Evolutionary conservation across 257 asterid genomes (phyloP), one percentile per base, ranked within the genome.

Genomic region (Forsythia viridissima): DNA sequence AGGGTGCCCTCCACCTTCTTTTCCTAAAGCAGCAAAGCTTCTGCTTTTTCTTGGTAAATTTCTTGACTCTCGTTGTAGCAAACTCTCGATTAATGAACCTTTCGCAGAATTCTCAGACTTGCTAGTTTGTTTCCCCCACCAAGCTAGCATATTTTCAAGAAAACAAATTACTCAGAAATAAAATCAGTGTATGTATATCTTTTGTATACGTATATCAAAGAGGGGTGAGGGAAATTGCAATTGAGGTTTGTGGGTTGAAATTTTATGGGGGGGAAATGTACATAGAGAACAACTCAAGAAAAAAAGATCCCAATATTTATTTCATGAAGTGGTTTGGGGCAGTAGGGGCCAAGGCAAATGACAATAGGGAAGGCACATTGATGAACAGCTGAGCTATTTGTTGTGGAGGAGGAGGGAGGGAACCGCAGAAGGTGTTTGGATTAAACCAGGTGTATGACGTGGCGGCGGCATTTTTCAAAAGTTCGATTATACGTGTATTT

Each of bases 21-120:
- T 74, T 2, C 70, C 89, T 30, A 73, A 69, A 57, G 81, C 85
- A 24, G 84, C 57, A 73, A 86, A 89, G 4, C 91, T 96, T 44
- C 80, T 74, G 78, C 97, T 93, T 37, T 80, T 82, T 51, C 97
- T 86, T 3, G 94, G 95, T 39, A 94, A 91, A 82, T 86, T 89
- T 68, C 87, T 91, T 5, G 88, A 79, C 12, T 61, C 87, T 44
- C 34, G 34, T 30, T 30, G 34, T 30, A 30, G 1, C 34, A 30
- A 30, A 66, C n/a, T 52, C 81, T 80, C 84, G 78, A 74, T 72
- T 1, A 88, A 83, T 10, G 88, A 80, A 46, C 70, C 63, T 77
- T 84, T 83, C 0, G 80, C 75, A 41, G 86, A 75, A 48, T n/a
- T 42, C 59, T 71, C 59, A 21, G n/a, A 42, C 75, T 41, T 41